Evolutionary conservation across 2,329 filamentous ascomycete genomes (phyloP).

Genomic region (Penicillium brasilianum): DNA sequence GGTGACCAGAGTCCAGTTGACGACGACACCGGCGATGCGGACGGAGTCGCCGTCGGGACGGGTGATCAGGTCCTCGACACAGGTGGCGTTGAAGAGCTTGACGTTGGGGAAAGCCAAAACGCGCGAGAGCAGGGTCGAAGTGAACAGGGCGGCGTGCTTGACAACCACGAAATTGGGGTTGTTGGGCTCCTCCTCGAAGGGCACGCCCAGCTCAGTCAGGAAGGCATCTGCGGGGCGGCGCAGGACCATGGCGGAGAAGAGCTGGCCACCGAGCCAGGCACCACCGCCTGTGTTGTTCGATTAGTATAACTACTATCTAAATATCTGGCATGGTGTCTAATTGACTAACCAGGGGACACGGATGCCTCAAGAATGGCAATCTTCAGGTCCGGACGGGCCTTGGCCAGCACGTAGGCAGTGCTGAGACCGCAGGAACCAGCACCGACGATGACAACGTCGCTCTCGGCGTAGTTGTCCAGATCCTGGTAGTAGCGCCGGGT

Average conservation of each 20-base stretch:
- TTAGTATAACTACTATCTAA: constrained; percentile 10
- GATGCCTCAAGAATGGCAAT: constrained; percentile 90
- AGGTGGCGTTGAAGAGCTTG: constrained; percentile 95
- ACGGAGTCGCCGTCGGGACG: constrained; percentile 65
- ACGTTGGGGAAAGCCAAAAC: constrained; percentile 86
- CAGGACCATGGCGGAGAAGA: constrained; percentile 95
- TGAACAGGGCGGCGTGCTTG: constrained; percentile 93
- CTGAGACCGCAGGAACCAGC: constrained; percentile 87
- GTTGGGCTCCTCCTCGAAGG: constrained; percentile 86
- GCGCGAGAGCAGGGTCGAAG: constrained; percentile 80
- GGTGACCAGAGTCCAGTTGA: constrained; percentile 91
- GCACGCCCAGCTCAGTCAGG: constrained; percentile 77
- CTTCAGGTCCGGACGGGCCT: constrained; percentile 83
- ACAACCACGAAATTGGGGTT: constrained; percentile 89
- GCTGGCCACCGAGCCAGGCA: constrained; percentile 90
- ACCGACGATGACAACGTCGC: constrained; percentile 90
- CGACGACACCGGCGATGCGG: constrained; percentile 85
- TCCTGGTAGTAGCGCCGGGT: constrained; percentile 90
- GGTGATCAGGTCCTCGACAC: constrained; percentile 91
- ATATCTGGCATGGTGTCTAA: background rate
- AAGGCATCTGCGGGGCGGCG: constrained; percentile 89
- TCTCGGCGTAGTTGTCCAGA: constrained; percentile 86
- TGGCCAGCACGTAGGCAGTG: constrained; percentile 82
- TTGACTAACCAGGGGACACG: constrained; percentile 69
- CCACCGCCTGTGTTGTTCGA: constrained; percentile 65